Percentiles rank a stretch among this genome's conserved stretches.
phyloP scores from a whole-genome alignment of 257 asterid species.

The Striga asiatica region DNA sequence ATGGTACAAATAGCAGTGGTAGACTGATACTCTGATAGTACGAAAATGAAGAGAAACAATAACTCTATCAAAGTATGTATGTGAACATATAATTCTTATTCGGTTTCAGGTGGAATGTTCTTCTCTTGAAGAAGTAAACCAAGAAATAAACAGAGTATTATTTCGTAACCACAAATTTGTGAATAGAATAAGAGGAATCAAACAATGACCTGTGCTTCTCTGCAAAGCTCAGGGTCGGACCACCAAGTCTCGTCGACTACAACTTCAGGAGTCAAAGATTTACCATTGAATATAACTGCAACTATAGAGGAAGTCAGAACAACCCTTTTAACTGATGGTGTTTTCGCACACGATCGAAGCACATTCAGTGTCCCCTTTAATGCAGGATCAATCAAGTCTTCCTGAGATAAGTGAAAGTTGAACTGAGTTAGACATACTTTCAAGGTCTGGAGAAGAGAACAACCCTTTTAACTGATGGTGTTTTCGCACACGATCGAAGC shows the following conservation, averaged over 20 bases:
- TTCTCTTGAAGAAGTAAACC: no score
- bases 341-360: slow-evolving; percentile 43
- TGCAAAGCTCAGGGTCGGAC: slow-evolving; percentile 33
- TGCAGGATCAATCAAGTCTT: slow-evolving; percentile 19
- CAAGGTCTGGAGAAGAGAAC: neutral
- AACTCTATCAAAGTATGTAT: no score
- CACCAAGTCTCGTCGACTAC: slow-evolving; percentile 20
- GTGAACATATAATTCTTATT: no score
- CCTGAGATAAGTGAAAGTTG: slow-evolving; percentile 24
- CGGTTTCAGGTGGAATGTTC: no score
- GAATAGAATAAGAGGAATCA: neutral
- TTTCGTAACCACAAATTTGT: neutral
- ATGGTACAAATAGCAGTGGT: no score
- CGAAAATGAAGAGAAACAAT: no score
- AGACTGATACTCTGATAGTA: no score
- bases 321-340: slow-evolving; percentile 46
- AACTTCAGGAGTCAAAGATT: slow-evolving; percentile 48
- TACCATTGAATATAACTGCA: slow-evolving; percentile 37
- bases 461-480: neutral
- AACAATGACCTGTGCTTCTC: slow-evolving; percentile 21
- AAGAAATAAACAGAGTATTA: no score
- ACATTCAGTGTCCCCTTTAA: slow-evolving; percentile 66
- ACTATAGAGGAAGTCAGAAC: slow-evolving; percentile 59
- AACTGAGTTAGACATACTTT: slow-evolving; percentile 1
- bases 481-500: neutral